Evolutionary conservation across 176 grass and related monocot genomes (phyloP).

Genomic region (Miscanthus lutarioriparius): DNA sequence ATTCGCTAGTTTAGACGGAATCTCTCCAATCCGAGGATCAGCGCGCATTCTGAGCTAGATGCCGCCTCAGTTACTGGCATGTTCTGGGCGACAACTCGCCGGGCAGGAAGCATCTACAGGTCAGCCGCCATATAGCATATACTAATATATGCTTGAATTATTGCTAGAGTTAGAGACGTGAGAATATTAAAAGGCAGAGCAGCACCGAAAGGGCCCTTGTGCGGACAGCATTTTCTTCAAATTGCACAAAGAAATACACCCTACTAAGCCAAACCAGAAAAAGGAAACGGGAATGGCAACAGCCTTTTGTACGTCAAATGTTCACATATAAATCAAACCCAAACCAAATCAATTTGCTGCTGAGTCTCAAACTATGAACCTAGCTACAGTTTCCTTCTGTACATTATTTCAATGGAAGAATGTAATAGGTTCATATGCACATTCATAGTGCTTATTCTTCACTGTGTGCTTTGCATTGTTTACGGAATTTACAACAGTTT

Average conservation of each 20-base stretch:
- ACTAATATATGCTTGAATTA: constrained; percentile 12
- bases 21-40: neutral
- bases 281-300: too few species aligned
- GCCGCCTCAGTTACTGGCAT: too few species aligned
- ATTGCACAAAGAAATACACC: neutral
- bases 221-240: neutral
- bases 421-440: too few species aligned
- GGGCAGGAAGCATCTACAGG: constrained; percentile 16
- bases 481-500: too few species aligned
- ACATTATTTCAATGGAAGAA: too few species aligned
- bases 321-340: neutral
- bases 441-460: too few species aligned
- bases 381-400: too few species aligned
- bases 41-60: neutral
- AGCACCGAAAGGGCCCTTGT: neutral
- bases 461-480: too few species aligned
- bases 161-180: neutral
- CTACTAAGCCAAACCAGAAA: neutral
- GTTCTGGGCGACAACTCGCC: neutral
- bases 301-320: neutral
- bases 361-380: too few species aligned
- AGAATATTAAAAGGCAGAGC: constrained; percentile 6
- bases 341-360: too few species aligned
- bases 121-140: neutral
- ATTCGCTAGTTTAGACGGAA: neutral